Base-by-base conservation (phyloP, 371 early-diverging fungal genomes). In the Syncephalastrum sp. region DNA sequence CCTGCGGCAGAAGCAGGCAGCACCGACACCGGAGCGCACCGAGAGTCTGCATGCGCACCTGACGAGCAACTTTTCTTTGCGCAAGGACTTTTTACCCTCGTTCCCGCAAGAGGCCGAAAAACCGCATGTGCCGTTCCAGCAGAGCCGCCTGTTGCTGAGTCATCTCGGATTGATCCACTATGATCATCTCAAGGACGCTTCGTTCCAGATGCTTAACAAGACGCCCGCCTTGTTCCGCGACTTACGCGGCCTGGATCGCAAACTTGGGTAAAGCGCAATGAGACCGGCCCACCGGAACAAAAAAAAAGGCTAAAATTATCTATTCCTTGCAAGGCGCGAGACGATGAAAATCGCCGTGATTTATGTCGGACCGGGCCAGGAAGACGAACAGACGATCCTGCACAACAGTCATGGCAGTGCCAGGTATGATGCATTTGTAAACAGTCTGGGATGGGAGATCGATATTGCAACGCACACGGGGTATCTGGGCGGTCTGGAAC, bases 361-460 rank as follows among this genome's bases (percentile, higher is more conserved):
- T 3, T 98, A 97, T 71, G 95, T 98, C n/a, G 92, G 84, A 0
- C 82, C 84, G 15, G 95, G 92, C 1, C 96, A 96, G 70, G 93
- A 94, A 63, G 88, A 88, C 58, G 96, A 95, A 58, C 74, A 81
- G 6, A 77, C 77, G 43, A 93, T 98, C n/a, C 69, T 98, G 44
- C 79, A 77, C 51, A 98, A 97, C 67, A 65, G 67, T 12, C 53
- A 59, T 21, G 90, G 86, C 54, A 94, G 89, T 47, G 48, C 59
- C 2, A 70, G 72, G 23, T 98, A 96, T 56, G 75, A 85, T 17
- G 83, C 82, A 16, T 97, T 97, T 76, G 91, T 95, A 0, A 61
- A 75, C 2, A 91, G 91, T 59, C 73, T 97, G 17, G 97, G 97
- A 1, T 89, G 86, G 87, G 81, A 90, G 63, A 78, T 98, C 14